Base-by-base conservation (phyloP, 495 filamentous ascomycete species). In the Aspergillus asperescens region DNA sequence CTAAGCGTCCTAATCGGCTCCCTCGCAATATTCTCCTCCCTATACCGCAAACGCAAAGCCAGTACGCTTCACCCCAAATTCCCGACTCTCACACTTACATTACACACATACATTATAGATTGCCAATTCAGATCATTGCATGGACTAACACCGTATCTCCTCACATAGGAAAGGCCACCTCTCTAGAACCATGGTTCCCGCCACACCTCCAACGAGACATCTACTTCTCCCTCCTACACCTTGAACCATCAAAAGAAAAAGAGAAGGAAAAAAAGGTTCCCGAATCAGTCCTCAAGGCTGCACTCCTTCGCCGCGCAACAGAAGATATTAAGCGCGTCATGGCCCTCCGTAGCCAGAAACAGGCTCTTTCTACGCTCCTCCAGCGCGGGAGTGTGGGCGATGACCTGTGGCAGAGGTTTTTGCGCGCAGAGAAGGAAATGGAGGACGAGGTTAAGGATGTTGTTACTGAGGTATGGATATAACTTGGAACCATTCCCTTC, bases 361-460 rank as follows among this genome's bases (percentile, higher is more conserved):
- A 85, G 47, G 87, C 93, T 7, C 77, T 95, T 62, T 82, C 85
- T 55, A 82, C 82, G 45, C 73, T 98, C 35, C 68, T 97, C 43
- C 89, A 95, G 70, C 77, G 88, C 38, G 94, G 94, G 1, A 92
- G 87, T 66, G 90, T 98, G 1, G 92, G 94, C 7, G 94, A 98
- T 70, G 93, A 98, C 67, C 67, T 97, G 35, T 96, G 90, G 87
- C 93, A 96, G 73, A 77, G 93, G 32, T 95, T 96, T 66, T 63
- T 81, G 60, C 75, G 87, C 34, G 93, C 92, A 22, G 93, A 98
- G 79, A 92, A 92, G 76, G 93, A 97, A 75, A 94, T 95, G 74
- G 90, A 98, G 70, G 92, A 90, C 53, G 93, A 98, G 70, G 75
- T 98, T 28, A 77, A 86, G 55, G 93, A 98, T 73, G 90, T 96